A percentile compares a stretch with the other conserved stretches of the same genome.
These are phyloP conservation scores for Talaromyces trachyspermus DNA, from an alignment of 495 filamentous ascomycete genomes.

Conservation along the genomic window DNA sequence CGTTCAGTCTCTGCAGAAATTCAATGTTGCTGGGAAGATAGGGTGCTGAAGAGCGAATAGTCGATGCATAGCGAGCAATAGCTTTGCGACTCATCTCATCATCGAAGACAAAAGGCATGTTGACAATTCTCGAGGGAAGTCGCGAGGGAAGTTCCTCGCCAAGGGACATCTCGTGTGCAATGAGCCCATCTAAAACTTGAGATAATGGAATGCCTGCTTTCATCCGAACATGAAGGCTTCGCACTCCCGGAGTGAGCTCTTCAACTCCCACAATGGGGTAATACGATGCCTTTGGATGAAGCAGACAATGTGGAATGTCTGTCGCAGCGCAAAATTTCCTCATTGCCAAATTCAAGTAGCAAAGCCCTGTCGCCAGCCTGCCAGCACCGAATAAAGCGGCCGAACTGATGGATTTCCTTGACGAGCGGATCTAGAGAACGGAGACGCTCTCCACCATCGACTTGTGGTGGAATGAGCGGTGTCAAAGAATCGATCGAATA, in stretches of 20 bases:
- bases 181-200: conserved; percentile 6
- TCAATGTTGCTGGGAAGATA: conserved; percentile 10
- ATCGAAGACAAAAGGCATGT: conserved; percentile 6
- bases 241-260: conserved; percentile 8
- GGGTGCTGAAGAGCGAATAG: conserved; percentile 9
- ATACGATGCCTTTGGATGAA: conserved; percentile 5
- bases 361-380: conserved; percentile 9
- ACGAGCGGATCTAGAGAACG: no score
- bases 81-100: conserved; percentile 6
- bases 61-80: conserved; percentile 5
- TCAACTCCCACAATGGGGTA: conserved; percentile 6
- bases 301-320: conserved; percentile 8
- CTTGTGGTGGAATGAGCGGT: no score
- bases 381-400: conserved; percentile 5
- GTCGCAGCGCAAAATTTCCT: conserved; percentile 6
- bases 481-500: conserved; percentile 6
- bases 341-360: conserved; percentile 4
- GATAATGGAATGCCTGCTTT: conserved; percentile 1
- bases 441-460: no score
- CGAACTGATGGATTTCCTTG: conserved; percentile 2
- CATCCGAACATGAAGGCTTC: conserved; percentile 7
- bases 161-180: conserved; percentile 3
- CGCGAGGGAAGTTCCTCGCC: neutral
- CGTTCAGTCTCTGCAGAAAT: conserved; percentile 8
- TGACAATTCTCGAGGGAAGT: conserved; percentile 4